Base-by-base conservation (phyloP, 768 basidiomycete genomes). In the Kwoniella newhampshirensis region DNA sequence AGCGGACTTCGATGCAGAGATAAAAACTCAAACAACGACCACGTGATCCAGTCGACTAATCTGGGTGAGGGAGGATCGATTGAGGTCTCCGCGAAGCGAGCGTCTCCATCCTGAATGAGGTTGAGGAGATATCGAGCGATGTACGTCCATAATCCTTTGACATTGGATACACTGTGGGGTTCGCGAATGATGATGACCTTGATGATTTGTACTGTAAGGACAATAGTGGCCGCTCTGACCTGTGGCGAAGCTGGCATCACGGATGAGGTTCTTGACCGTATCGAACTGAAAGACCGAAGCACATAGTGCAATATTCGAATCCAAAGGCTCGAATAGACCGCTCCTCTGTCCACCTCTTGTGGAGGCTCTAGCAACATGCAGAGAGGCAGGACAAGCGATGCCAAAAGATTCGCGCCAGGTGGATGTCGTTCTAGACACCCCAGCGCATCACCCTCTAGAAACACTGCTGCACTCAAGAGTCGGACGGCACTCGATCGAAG, bases 151-250 rank as follows among this genome's bases (percentile, higher is more conserved):
- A 71, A 42, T 0, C 67, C 70, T 6, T 52, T 51, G 11, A 64
- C 49, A 20, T 48, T 23, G 0, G 64, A 64, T 20, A 71, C 58
- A 23, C 51, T 59, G 2, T 63, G 59, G 2, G 61, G 49, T 1
- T 66, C 66, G 3, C 69, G 59, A 18, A 73, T 28, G 27, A 56
- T 25, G 50, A 69, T 63, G 49, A 67, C 47, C 51, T 70, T 73
- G 61, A 70, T 59, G 45, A 68, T 54, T 37, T 73, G 69, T 1
- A 70, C 23, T 3, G 60, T 48, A 30, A 70, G 37, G 21, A 64
- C 36, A 12, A 45, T 26, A 4, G 59, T 47, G 1, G 56, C 62
- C 11, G 56, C 56, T 3, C 42, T 18, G 36, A n/a, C 32, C 15
- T 36, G 20, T 3, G 40, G 45, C 4, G 59, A 43, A 18, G 4